A percentile compares a stretch with the other conserved stretches of the same genome.
phyloP scores from a whole-genome alignment of 2,329 filamentous ascomycete species.

The Epichloe hybrida region DNA sequence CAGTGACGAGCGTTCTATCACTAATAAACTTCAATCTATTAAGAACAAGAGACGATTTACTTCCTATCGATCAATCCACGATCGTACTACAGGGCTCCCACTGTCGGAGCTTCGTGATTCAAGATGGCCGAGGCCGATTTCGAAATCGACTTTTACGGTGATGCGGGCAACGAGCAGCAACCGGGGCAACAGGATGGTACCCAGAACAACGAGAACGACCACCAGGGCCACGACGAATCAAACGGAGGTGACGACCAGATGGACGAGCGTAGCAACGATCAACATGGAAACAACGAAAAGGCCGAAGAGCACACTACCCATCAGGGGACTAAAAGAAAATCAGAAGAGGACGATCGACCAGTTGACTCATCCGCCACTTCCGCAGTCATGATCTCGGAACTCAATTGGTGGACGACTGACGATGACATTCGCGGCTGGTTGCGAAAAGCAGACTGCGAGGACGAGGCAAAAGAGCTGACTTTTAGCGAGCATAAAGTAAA shows the following conservation, averaged over 20 bases:
- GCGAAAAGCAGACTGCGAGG: slow-evolving; percentile 64
- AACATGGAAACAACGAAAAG: slow-evolving; percentile 15
- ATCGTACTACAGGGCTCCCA: not conserved
- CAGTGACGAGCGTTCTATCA: not conserved
- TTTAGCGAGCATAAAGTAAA: slow-evolving; percentile 99
- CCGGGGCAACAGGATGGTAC: slow-evolving; percentile 18
- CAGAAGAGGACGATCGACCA: slow-evolving; percentile 42
- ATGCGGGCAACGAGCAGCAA: slow-evolving; percentile 35
- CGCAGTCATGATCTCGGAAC: slow-evolving; percentile 73
- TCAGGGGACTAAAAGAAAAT: slow-evolving; percentile 47
- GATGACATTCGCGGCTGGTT: slow-evolving; percentile 87
- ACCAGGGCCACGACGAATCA: slow-evolving; percentile 17
- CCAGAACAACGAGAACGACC: slow-evolving; percentile 19
- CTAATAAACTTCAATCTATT: slow-evolving; percentile 1
- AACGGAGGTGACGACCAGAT: slow-evolving; percentile 25
- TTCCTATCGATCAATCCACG: not conserved
- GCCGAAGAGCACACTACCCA: slow-evolving; percentile 11
- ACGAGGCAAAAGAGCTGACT: slow-evolving; percentile 79
- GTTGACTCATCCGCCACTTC: slow-evolving; percentile 48
- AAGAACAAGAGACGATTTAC: slow-evolving; percentile 1
- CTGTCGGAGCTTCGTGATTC: slow-evolving; percentile 2
- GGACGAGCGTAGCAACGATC: slow-evolving; percentile 13
- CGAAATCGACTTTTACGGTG: slow-evolving; percentile 61
- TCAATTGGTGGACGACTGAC: slow-evolving; percentile 95
- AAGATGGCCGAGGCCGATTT: slow-evolving; percentile 58